phyloP scores from a whole-genome alignment of 2,329 filamentous ascomycete genomes.

The Didymella pinodella region DNA sequence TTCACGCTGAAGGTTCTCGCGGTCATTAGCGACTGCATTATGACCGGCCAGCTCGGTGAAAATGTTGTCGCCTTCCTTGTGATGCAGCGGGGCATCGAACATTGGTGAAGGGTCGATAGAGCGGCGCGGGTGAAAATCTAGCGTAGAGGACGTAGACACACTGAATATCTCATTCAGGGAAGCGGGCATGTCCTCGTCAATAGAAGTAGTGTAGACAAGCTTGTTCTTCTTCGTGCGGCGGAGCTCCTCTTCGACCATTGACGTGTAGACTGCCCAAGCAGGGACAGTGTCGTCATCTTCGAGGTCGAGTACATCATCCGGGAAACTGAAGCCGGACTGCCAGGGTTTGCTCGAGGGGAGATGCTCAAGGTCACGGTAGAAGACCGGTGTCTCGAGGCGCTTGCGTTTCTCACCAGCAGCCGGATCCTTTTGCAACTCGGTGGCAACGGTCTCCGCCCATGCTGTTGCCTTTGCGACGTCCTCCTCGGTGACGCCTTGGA shows the following conservation, averaged over 20 bases:
- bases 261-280: constrained; percentile 42
- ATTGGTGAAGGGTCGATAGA: constrained; percentile 43
- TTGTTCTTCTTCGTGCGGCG: constrained; percentile 38
- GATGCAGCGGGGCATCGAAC: constrained; percentile 32
- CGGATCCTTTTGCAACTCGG: constrained; percentile 30
- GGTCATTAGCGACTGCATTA: constrained; percentile 25
- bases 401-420: constrained; percentile 40
- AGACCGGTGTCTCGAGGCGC: constrained; percentile 37
- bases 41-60: constrained; percentile 39
- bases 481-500: constrained; percentile 30
- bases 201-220: constrained; percentile 17
- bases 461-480: constrained; percentile 32
- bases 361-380: constrained; percentile 36
- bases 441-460: constrained; percentile 39
- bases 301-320: constrained; percentile 35
- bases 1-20: constrained; percentile 24
- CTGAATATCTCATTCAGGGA: constrained; percentile 34
- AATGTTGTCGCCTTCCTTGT: constrained; percentile 38
- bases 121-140: constrained; percentile 43
- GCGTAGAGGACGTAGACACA: constrained; percentile 31
- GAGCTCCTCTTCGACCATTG: constrained; percentile 37
- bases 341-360: constrained; percentile 45
- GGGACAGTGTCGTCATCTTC: constrained; percentile 42
- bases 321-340: constrained; percentile 43
- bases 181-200: constrained; percentile 28